Conservation (phyloP, 2,329 filamentous ascomycete genomes). For the Fusarium aywerte region DNA sequence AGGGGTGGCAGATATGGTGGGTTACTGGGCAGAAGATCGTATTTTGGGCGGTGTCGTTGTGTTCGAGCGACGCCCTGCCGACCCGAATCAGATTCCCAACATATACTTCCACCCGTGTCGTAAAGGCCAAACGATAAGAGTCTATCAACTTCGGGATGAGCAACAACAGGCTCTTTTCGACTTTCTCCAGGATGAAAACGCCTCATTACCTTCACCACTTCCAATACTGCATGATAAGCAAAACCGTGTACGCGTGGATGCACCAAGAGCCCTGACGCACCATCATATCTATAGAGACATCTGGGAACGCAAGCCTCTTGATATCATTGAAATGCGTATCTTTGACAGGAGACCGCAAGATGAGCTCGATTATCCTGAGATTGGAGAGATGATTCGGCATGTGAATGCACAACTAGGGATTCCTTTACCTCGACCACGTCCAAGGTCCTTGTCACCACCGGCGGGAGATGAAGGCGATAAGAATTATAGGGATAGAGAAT, state of each 20-base stretch:
- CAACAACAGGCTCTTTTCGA: slow-evolving; percentile 17
- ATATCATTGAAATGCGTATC: background rate
- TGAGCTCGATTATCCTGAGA: slow-evolving; percentile 26
- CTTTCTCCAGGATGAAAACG: slow-evolving; percentile 1
- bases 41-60: slow-evolving; percentile 18
- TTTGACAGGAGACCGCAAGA: slow-evolving; percentile 20
- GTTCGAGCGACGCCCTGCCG: slow-evolving; percentile 1
- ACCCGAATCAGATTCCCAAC: background rate
- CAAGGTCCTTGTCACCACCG: background rate
- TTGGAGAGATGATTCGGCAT: slow-evolving; percentile 5
- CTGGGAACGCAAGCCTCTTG: slow-evolving; percentile 24
- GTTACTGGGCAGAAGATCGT: slow-evolving; percentile 32
- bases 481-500: background rate
- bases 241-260: slow-evolving; percentile 24
- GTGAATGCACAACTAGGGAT: slow-evolving; percentile 11
- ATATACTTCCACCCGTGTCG: slow-evolving; percentile 28
- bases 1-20: slow-evolving; percentile 15
- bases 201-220: background rate
- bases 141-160: slow-evolving; percentile 26
- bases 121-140: slow-evolving; percentile 15
- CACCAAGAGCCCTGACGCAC: slow-evolving; percentile 6
- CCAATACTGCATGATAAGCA: slow-evolving; percentile 14
- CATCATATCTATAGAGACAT: slow-evolving; percentile 27
- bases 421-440: background rate
- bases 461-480: accelerated